phyloP scores from a whole-genome alignment of 495 filamentous ascomycete genomes.

The Parmelia sp. region DNA sequence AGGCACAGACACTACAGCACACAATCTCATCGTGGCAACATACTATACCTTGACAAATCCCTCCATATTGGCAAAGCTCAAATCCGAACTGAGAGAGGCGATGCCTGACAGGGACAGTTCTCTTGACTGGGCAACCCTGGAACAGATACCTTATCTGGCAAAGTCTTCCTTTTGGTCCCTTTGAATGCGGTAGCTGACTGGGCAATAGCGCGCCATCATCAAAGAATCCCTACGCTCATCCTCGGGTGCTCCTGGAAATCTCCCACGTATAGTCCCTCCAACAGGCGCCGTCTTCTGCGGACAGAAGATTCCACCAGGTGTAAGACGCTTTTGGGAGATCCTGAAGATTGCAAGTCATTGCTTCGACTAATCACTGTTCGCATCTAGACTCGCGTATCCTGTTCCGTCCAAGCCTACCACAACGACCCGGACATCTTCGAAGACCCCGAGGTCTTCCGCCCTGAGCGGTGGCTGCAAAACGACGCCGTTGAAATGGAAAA shows the following conservation, averaged over 20 bases:
- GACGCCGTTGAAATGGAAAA: constrained; percentile 17
- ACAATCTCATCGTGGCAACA: constrained; percentile 14
- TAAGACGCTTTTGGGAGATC: constrained; percentile 22
- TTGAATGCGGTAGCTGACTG: not conserved
- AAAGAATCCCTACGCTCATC: constrained; percentile 17
- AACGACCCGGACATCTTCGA: constrained; percentile 32
- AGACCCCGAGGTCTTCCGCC: constrained; percentile 32
- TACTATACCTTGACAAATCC: constrained; percentile 20
- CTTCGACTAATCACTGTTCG: not conserved
- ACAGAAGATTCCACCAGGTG: not conserved
- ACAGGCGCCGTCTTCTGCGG: not conserved
- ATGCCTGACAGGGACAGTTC: constrained; percentile 26
- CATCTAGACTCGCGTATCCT: not conserved
- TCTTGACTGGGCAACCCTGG: constrained; percentile 27
- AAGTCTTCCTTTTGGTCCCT: not conserved
- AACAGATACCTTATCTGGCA: constrained; percentile 34
- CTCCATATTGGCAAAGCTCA: constrained; percentile 5
- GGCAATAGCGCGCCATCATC: constrained; percentile 31
- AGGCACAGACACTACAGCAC: constrained; percentile 18
- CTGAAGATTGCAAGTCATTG: not conserved
- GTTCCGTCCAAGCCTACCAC: constrained; percentile 15
- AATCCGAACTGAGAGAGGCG: constrained; percentile 18
- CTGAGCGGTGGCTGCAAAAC: constrained; percentile 34
- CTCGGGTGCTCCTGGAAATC: not conserved
- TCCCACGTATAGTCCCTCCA: not conserved